phyloP scores from a whole-genome alignment of 1,139 yeast species.

The Yamadazyma mexicana region DNA sequence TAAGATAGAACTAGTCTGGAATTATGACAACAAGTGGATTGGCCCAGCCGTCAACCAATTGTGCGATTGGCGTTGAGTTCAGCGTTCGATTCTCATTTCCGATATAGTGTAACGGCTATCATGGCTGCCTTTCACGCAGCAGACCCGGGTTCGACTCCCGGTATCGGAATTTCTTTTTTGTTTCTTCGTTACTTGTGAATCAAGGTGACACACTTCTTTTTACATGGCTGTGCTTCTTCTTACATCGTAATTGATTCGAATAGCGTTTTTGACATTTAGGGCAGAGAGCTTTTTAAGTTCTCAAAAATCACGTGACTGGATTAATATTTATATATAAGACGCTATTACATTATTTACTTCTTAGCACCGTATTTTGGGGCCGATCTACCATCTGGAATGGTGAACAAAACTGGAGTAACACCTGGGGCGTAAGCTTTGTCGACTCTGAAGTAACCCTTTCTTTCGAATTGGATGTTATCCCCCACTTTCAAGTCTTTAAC shows the following conservation, averaged over 20 bases:
- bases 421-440: conserved; percentile 63
- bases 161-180: conserved; percentile 57
- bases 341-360: conserved; percentile 22
- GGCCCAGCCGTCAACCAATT: not conserved
- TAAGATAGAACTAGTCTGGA: too few relatives aligned
- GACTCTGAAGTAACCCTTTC: conserved; percentile 93
- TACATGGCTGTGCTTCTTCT: too few relatives aligned
- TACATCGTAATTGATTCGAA: too few relatives aligned
- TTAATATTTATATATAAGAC: not conserved
- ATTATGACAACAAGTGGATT: too few relatives aligned
- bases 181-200: too few relatives aligned
- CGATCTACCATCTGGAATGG: conserved; percentile 95
- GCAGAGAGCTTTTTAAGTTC: too few relatives aligned
- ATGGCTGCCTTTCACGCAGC: conserved; percentile 84
- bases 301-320: not conserved
- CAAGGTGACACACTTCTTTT: too few relatives aligned
- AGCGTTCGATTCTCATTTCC: conserved; percentile 28
- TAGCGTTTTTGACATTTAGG: too few relatives aligned
- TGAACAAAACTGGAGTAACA: conserved; percentile 75
- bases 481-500: conserved; percentile 76
- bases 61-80: not conserved
- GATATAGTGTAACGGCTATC: conserved; percentile 81
- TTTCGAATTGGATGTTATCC: conserved; percentile 89
- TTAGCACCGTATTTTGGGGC: conserved; percentile 49
- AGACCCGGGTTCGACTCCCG: conserved; percentile 83